phyloP scores from a whole-genome alignment of 1,284 basidiomycete species.

The Cryptococcus jaspeensis region DNA sequence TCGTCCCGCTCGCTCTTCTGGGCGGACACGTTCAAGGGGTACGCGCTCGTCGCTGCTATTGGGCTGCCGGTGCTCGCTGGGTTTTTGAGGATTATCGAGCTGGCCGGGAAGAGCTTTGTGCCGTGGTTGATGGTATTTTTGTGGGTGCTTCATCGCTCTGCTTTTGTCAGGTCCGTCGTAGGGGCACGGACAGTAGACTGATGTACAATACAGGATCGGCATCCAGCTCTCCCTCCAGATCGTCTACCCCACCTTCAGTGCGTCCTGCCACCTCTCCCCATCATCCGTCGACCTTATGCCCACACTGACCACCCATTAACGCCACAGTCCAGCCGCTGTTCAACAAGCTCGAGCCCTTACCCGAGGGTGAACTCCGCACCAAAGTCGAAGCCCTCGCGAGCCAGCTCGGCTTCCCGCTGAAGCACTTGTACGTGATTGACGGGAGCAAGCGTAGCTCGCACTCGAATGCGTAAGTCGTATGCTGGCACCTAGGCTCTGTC shows the following conservation, averaged over 20 bases:
- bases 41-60: slow-evolving; percentile 69
- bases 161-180: not conserved
- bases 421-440: slow-evolving; percentile 94
- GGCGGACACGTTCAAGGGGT: slow-evolving; percentile 76
- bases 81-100: slow-evolving; percentile 85
- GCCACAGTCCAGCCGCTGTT: slow-evolving; percentile 79
- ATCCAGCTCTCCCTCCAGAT: slow-evolving; percentile 85
- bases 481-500: not conserved
- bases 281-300: not conserved
- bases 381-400: slow-evolving; percentile 72
- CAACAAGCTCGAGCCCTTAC: slow-evolving; percentile 90
- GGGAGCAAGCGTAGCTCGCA: slow-evolving; percentile 93
- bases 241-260: slow-evolving; percentile 76
- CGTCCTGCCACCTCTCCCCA: slow-evolving; percentile 9
- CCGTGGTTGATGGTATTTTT: slow-evolving; percentile 86
- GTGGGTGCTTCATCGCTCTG: slow-evolving; percentile 48
- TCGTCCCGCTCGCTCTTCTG: slow-evolving; percentile 73
- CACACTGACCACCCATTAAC: not conserved
- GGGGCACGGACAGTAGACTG: not conserved
- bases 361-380: slow-evolving; percentile 66
- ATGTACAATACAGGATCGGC: slow-evolving; percentile 57
- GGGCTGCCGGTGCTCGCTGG: slow-evolving; percentile 83
- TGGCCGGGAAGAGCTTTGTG: slow-evolving; percentile 86
- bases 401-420: slow-evolving; percentile 88
- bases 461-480: slow-evolving; percentile 69